Conservation (phyloP, 192 early-diverging fungal species). For the Spinellus fusiger region DNA sequence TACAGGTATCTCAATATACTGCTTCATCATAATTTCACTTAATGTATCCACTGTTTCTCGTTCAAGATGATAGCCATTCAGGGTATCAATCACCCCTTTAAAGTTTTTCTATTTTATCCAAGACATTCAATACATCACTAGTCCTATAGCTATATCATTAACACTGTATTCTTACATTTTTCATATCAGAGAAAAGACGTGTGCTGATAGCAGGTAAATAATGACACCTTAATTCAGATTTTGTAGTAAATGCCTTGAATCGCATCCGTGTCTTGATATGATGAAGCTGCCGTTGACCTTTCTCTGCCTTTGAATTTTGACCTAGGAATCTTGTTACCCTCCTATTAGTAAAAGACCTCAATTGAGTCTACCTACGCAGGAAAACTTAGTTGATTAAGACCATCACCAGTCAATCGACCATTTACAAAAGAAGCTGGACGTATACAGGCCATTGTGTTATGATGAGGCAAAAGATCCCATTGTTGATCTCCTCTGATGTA, state of each 20-base stretch:
- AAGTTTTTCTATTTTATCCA: slow-evolving; percentile 11
- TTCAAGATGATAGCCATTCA: slow-evolving; percentile 91
- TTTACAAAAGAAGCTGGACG: slow-evolving; percentile 77
- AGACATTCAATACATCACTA: slow-evolving; percentile 15
- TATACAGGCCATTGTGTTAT: slow-evolving; percentile 79
- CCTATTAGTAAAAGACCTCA: neutral
- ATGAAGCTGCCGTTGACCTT: slow-evolving; percentile 61
- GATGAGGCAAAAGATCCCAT: slow-evolving; percentile 88
- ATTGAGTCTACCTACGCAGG: slow-evolving; percentile 29
- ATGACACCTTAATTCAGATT: slow-evolving; percentile 76
- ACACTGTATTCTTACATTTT: slow-evolving; percentile 3
- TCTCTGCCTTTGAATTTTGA: slow-evolving; percentile 76
- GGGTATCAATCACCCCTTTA: slow-evolving; percentile 58
- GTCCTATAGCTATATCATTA: neutral
- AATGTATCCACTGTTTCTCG: slow-evolving; percentile 87
- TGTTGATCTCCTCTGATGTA: slow-evolving; percentile 62
- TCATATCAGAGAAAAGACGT: slow-evolving; percentile 37
- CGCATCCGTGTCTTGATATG: slow-evolving; percentile 90
- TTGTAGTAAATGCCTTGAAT: slow-evolving; percentile 72
- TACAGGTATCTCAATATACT: neutral
- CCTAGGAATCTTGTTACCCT: slow-evolving; percentile 70
- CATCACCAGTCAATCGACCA: slow-evolving; percentile 44
- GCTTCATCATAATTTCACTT: slow-evolving; percentile 51
- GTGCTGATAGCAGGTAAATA: slow-evolving; percentile 75
- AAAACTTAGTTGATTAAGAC: slow-evolving; percentile 15